Evolutionary conservation across 768 basidiomycete genomes (phyloP).

Genomic region (Pisolithus tinctorius): DNA sequence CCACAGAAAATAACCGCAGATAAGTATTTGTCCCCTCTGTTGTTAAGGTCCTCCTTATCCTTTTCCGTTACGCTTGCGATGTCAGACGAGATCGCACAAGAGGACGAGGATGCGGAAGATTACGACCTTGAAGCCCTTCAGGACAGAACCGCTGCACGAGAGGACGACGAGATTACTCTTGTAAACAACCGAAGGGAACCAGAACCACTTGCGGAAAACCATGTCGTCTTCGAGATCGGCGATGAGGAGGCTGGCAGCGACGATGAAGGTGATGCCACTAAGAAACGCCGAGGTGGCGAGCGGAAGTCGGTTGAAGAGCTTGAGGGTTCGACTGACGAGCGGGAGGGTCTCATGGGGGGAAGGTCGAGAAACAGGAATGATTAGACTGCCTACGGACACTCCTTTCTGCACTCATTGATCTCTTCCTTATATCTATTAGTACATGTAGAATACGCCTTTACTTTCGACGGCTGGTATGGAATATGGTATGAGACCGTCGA

Average conservation of each 20-base stretch:
- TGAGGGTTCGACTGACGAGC: conserved; percentile 45
- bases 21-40: conserved; percentile 34
- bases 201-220: conserved; percentile 49
- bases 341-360: conserved; percentile 56
- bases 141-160: conserved; percentile 41
- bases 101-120: conserved; percentile 90
- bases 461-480: background rate
- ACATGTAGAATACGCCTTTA: conserved; percentile 32
- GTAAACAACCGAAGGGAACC: conserved; percentile 54
- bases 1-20: conserved; percentile 84
- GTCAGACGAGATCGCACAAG: conserved; percentile 94
- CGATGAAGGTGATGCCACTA: conserved; percentile 51
- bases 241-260: conserved; percentile 69
- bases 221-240: conserved; percentile 87
- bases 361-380: conserved; percentile 30
- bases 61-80: conserved; percentile 68
- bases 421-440: conserved; percentile 11
- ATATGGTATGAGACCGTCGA: too few species aligned
- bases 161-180: conserved; percentile 65
- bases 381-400: conserved; percentile 15
- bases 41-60: conserved; percentile 11
- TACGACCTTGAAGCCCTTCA: conserved; percentile 80
- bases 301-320: conserved; percentile 44
- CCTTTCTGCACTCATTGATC: conserved; percentile 2
- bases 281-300: conserved; percentile 38